A percentile compares a stretch with the other conserved stretches of the same genome.
phyloP scores from a whole-genome alignment of 139 green algal genomes.

The Chlamydomonas incerta region DNA sequence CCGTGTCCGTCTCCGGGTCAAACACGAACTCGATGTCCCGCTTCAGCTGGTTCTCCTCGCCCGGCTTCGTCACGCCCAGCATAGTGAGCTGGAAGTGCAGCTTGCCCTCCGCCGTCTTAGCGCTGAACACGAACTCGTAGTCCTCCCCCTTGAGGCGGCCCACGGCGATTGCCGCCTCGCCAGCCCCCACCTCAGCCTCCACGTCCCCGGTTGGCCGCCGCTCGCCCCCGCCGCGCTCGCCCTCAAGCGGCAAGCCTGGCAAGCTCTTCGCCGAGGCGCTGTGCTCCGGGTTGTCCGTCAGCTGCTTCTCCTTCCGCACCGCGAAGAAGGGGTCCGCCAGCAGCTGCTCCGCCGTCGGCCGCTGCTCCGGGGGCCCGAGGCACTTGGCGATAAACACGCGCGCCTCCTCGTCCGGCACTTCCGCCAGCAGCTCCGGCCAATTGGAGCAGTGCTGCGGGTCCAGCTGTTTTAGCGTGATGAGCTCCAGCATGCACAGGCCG shows the following conservation, averaged over 20 bases:
- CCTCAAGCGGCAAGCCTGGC: not conserved
- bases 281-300: constrained; percentile 32
- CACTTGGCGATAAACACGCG: constrained; percentile 86
- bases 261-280: constrained; percentile 29
- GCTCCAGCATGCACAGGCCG: constrained; percentile 97
- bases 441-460: constrained; percentile 69
- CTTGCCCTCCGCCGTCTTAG: constrained; percentile 81
- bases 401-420: constrained; percentile 80
- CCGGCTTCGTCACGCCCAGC: constrained; percentile 81
- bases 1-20: constrained; percentile 89
- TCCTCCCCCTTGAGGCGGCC: constrained; percentile 89
- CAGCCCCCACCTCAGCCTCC: not conserved
- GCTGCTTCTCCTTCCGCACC: constrained; percentile 9
- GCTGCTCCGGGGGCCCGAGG: constrained; percentile 66
- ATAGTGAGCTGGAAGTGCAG: constrained; percentile 91
- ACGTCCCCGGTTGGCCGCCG: constrained; percentile 8
- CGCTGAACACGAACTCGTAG: constrained; percentile 91
- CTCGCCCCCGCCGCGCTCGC: not conserved
- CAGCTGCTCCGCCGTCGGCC: constrained; percentile 84
- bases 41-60: constrained; percentile 44
- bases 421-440: constrained; percentile 53
- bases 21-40: constrained; percentile 98
- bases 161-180: constrained; percentile 62
- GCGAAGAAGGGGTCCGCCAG: constrained; percentile 87
- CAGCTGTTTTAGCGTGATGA: constrained; percentile 88